These are phyloP conservation scores for Tolypocladium amazonense DNA, from an alignment of 2,329 filamentous ascomycete genomes.

Conservation along the genomic window DNA sequence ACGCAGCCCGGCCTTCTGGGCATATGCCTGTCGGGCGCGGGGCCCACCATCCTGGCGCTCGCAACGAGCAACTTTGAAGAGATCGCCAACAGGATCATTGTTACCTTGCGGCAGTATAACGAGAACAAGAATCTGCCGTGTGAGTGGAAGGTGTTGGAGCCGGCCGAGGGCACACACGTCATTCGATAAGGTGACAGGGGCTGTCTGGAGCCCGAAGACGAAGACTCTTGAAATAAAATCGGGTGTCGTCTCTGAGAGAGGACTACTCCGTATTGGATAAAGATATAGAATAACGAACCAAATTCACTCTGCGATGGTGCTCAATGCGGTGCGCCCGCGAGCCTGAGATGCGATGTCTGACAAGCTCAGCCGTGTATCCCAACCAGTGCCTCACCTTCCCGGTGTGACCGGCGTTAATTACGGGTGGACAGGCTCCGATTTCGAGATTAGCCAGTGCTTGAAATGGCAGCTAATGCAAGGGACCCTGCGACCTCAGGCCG, in stretches of 20 bases:
- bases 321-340: neutral
- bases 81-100: constrained; percentile 72
- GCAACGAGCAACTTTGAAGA: constrained; percentile 82
- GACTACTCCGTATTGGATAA: neutral
- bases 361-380: neutral
- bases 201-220: neutral
- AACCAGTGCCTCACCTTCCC: neutral
- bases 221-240: neutral
- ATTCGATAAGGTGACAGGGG: constrained; percentile 16
- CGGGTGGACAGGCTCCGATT: neutral
- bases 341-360: neutral
- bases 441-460: neutral
- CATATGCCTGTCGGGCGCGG: constrained; percentile 89
- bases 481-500: neutral
- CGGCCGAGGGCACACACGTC: constrained; percentile 59
- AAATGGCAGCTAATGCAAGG: neutral
- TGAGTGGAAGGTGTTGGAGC: constrained; percentile 79
- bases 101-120: constrained; percentile 54
- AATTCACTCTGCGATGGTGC: neutral
- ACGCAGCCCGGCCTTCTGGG: constrained; percentile 82
- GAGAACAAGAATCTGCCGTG: constrained; percentile 59
- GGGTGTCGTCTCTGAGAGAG: neutral
- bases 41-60: constrained; percentile 86
- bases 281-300: neutral
- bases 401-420: neutral